These are phyloP conservation scores for Teratosphaeria gauchensis DNA, from an alignment of 2,329 filamentous ascomycete genomes.

Conservation along the genomic window DNA sequence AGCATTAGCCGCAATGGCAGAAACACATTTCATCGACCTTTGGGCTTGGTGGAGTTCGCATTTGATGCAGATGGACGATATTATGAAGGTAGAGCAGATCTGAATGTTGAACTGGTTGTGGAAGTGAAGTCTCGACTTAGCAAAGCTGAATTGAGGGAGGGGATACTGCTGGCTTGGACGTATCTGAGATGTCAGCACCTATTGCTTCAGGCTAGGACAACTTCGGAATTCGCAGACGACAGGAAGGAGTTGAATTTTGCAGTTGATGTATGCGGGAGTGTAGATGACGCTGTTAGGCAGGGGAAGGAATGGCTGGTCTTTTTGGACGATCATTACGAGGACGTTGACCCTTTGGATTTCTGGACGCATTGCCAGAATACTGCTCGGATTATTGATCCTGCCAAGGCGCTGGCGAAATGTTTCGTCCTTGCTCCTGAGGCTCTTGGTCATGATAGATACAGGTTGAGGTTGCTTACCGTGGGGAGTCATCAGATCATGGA, in stretches of 20 bases:
- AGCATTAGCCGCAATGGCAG: background rate
- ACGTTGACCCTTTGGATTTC: constrained; percentile 28
- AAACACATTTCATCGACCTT: constrained; percentile 10
- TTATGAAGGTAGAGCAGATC: constrained; percentile 37
- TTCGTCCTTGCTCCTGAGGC: constrained; percentile 29
- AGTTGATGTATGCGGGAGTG: constrained; percentile 23
- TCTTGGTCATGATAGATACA: constrained; percentile 17
- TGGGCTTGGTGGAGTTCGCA: constrained; percentile 35
- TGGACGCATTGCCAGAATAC: constrained; percentile 34
- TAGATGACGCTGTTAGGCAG: constrained; percentile 23
- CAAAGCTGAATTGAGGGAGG: constrained; percentile 19
- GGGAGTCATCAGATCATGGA: constrained; percentile 39
- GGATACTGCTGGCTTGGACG: constrained; percentile 33
- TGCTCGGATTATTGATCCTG: constrained; percentile 30
- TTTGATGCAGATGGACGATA: constrained; percentile 37
- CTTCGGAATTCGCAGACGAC: background rate
- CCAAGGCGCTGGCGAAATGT: constrained; percentile 28
- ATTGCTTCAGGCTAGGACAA: constrained; percentile 27
- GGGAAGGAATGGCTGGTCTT: constrained; percentile 27
- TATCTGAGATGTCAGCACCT: constrained; percentile 30
- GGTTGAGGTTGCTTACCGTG: constrained; percentile 29
- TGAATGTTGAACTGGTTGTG: constrained; percentile 30
- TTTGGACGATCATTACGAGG: constrained; percentile 28
- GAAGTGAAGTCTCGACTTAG: constrained; percentile 26
- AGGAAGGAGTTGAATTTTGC: constrained; percentile 23